Base-by-base conservation (phyloP, 768 basidiomycete species). In the Auricularia heimuer region DNA sequence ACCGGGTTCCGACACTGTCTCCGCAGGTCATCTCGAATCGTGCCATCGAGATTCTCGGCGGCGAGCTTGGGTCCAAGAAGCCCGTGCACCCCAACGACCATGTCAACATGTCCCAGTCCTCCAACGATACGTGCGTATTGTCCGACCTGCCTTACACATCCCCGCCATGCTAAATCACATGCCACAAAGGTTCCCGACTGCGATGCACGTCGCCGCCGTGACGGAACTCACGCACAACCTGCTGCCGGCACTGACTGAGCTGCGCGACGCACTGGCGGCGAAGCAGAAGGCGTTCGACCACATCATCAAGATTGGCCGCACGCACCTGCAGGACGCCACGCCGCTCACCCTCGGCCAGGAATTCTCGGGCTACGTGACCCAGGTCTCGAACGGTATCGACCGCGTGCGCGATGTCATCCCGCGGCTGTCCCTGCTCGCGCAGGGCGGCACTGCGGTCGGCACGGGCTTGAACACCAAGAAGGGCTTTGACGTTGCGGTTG, bases 61-160 rank as follows among this genome's bases (percentile, higher is more conserved):
- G 97, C 18, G 83, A 94, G 77, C 81, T 98, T 65, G 97, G 97
- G 39, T 93, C 91, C 58, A 99, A 98, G 82, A 92, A 82, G 71
- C 97, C 97, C 8, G 95, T 99, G 1, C 97, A 99, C 75, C 97
- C 97, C 44, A 99, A 99, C 76, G 97, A 99, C 73, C 97, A 99
- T 77, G 95, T 98, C 71, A 99, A 99, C 81, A 96, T 90, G 90
- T 94, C 92, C 75, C 96, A 98, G 77, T 96, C 93, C 69, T 95
- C 93, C 73, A 99, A 99, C 72, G 97, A 99, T 77, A 94, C 95
- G 93, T 94, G 75, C 71, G 89, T 80, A 7, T 18, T 35, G 21
- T 29, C 2, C 29, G 29, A 29, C 39, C 4, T 42, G 12, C 39
- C 39, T 7, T 42, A 42, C 12, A 42, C 42, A 18, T 51, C 47